Conservation (phyloP, 2,329 filamentous ascomycete species). For the Sarocladium kiliense region DNA sequence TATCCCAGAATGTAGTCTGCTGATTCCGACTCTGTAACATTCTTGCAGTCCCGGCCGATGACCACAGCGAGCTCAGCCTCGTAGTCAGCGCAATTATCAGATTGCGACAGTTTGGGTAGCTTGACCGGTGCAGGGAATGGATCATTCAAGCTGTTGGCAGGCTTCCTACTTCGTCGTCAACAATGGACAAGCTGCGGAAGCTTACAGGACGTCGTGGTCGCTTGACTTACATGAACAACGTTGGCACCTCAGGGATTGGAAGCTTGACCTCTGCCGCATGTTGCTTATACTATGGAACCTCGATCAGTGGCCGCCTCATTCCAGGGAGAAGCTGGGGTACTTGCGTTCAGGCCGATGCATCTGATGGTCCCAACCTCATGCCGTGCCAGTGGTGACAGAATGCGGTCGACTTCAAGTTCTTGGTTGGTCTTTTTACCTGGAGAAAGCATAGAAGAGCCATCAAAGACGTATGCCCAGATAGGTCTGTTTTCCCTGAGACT, state of each 20-base stretch:
- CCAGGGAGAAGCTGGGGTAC: constrained; percentile 20
- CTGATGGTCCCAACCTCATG: constrained; percentile 47
- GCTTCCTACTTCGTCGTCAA: constrained; percentile 34
- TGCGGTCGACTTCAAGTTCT: constrained; percentile 36
- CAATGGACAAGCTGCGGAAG: too few species aligned
- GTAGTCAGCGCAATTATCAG: constrained; percentile 51
- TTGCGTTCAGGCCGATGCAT: constrained; percentile 52
- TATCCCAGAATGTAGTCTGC: constrained; percentile 59
- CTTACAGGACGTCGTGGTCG: too few species aligned
- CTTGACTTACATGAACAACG: constrained; percentile 45
- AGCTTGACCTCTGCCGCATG: constrained; percentile 44
- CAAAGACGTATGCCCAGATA: constrained; percentile 51
- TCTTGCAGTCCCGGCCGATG: constrained; percentile 44
- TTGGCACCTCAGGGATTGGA: constrained; percentile 47
- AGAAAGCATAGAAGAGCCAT: constrained; percentile 50
- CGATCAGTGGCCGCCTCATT: constrained; percentile 10
- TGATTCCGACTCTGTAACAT: constrained; percentile 51
- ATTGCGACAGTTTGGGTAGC: constrained; percentile 43
- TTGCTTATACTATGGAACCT: constrained; percentile 24
- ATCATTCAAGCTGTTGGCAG: constrained; percentile 46
- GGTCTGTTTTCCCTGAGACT: constrained; percentile 51
- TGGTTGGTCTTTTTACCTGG: constrained; percentile 47
- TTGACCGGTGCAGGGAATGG: constrained; percentile 46
- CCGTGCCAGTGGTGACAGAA: constrained; percentile 39
- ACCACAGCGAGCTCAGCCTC: constrained; percentile 55